Evolutionary conservation across 2,329 filamentous ascomycete species (phyloP), one percentile per base, ranked within the genome.

Genomic region (Sporothrix pseudoabietina): DNA sequence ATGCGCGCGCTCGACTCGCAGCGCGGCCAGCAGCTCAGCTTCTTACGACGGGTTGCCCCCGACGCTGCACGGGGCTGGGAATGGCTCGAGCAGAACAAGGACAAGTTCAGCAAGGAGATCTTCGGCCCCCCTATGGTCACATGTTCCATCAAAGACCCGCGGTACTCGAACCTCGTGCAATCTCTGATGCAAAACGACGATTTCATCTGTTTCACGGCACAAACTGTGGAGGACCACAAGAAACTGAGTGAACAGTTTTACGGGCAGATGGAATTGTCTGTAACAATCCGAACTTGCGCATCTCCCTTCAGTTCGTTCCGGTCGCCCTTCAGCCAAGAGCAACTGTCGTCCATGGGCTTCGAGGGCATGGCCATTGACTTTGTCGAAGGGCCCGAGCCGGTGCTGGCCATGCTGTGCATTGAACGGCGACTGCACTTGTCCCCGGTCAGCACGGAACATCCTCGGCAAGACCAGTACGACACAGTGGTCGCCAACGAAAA

Each of bases 401-500:
- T 99, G 1, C 83, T 98, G 47, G 91, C 93, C 7, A 96, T 97
- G 92, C 87, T 99, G 30, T 98, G 94, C 80, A 87, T 89, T 14
- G 91, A 92, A 77, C 88, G 87, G 73, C 87, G 84, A 71, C 81
- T 98, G 7, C 89, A 97, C 77, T 83, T 84, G 35, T 90, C 91
- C 6, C 93, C 89, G 0, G 87, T 95, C 61, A 85, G 88, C 19
- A 83, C 90, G 16, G 80, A 80, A 5, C 89, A 93, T 10, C 88
- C 94, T 47, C 87, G 81, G 2, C 87, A 92, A 44, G 84, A 87
- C 54, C 90, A 94, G 77, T 93, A 91, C 78, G 84, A 91, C n/a
- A 82, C 81, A n/a, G 83, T 97, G 47, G 82, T 88, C 57, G 82
- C 83, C 16, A 87, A 84, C 68, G 83, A 86, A 16, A 85, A 85